Conservation (phyloP, 108 stramenopile genomes). For the Nitzschia sp. region DNA sequence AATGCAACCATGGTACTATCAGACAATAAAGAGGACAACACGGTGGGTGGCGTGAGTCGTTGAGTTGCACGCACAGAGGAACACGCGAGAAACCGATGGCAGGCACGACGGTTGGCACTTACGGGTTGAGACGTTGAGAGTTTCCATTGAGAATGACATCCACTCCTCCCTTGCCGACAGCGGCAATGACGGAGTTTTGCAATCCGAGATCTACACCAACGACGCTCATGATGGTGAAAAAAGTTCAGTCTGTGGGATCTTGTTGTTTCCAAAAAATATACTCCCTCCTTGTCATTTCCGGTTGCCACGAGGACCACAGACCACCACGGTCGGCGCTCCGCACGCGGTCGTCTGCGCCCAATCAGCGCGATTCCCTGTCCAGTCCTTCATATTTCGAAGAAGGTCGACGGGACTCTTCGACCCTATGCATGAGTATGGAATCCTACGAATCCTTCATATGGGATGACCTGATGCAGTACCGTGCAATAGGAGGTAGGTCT, state of each 20-base stretch:
- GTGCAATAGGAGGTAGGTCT: no score
- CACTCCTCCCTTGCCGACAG: constrained; percentile 94
- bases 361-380: no score
- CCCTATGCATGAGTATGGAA: no score
- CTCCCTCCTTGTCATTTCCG: no score
- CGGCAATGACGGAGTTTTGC: constrained; percentile 87
- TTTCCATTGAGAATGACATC: constrained; percentile 98
- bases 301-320: no score
- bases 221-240: constrained; percentile 62
- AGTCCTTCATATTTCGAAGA: no score
- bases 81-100: neutral
- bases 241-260: neutral
- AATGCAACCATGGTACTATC: constrained; percentile 74
- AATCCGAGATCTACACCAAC: constrained; percentile 94
- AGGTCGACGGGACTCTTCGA: no score
- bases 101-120: constrained; percentile 42
- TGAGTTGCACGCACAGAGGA: neutral
- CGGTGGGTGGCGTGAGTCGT: neutral
- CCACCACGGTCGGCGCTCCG: no score
- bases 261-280: no score
- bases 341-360: no score
- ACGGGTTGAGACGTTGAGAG: constrained; percentile 94
- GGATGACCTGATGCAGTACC: no score
- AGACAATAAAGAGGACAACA: neutral
- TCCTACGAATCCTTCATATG: no score